Conservation (phyloP, 2,329 filamentous ascomycete genomes). For the Gremmenia infestans region DNA sequence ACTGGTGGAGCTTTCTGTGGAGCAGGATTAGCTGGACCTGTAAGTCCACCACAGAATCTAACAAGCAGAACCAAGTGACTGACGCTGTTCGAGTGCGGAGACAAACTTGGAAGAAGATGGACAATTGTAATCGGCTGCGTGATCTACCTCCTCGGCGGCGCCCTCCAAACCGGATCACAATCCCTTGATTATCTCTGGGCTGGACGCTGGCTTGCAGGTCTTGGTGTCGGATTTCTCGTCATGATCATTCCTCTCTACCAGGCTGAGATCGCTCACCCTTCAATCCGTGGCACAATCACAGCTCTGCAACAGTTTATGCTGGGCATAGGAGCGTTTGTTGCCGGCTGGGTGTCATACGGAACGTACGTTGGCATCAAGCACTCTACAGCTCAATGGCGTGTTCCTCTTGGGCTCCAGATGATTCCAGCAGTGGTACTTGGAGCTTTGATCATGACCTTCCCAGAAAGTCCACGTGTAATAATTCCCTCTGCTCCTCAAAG, state of each 20-base stretch:
- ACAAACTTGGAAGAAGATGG: slow-evolving; percentile 60
- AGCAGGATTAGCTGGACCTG: slow-evolving; percentile 48
- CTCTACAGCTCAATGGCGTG: slow-evolving; percentile 30
- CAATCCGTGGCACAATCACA: slow-evolving; percentile 67
- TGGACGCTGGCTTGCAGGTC: slow-evolving; percentile 64
- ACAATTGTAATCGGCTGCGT: slow-evolving; percentile 69
- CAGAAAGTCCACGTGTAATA: slow-evolving; percentile 45
- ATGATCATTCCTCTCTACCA: slow-evolving; percentile 57
- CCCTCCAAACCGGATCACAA: slow-evolving; percentile 65
- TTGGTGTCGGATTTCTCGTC: slow-evolving; percentile 47
- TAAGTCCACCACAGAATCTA: background rate
- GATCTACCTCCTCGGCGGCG: slow-evolving; percentile 68
- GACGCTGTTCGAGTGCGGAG: slow-evolving; percentile 39
- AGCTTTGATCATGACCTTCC: slow-evolving; percentile 56
- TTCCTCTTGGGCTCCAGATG: slow-evolving; percentile 49
- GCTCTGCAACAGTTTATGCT: slow-evolving; percentile 80
- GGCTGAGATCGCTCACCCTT: slow-evolving; percentile 72
- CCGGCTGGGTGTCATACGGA: slow-evolving; percentile 70
- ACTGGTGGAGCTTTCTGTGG: slow-evolving; percentile 55
- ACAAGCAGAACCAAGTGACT: background rate
- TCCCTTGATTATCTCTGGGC: slow-evolving; percentile 58
- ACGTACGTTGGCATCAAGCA: slow-evolving; percentile 32
- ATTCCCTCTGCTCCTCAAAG: background rate
- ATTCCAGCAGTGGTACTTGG: slow-evolving; percentile 50
- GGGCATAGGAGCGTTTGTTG: slow-evolving; percentile 67